Evolutionary conservation across 2,329 filamentous ascomycete genomes (phyloP).

Genomic region (Pyrenophora tritici-repentis): DNA sequence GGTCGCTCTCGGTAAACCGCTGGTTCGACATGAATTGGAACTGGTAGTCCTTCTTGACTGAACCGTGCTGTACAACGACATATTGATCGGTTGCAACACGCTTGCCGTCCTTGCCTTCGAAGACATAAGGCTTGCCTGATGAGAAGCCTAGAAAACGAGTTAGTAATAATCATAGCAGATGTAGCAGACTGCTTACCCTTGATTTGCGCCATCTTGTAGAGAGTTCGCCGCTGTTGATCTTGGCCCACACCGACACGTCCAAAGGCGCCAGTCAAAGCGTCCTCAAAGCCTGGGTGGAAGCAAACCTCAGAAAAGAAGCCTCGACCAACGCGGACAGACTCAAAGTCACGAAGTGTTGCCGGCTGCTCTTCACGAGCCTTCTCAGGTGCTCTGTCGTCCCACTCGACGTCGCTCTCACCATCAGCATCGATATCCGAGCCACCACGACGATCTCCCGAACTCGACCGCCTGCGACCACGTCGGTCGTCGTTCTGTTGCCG

Average conservation of each 20-base stretch:
- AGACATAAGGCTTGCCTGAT: constrained; percentile 79
- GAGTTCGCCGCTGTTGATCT: constrained; percentile 72
- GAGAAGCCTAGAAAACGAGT: constrained; percentile 65
- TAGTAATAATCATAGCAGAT: constrained; percentile 20
- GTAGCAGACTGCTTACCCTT: constrained; percentile 64
- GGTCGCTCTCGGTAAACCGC: constrained; percentile 82
- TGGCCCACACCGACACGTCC: constrained; percentile 82
- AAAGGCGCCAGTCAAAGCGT: constrained; percentile 81
- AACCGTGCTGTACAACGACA: constrained; percentile 78
- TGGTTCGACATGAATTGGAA: constrained; percentile 90
- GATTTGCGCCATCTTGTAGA: constrained; percentile 87
- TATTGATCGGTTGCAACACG: constrained; percentile 86
- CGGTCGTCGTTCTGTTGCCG: constrained; percentile 56
- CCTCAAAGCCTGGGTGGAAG: constrained; percentile 89
- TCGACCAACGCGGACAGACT: constrained; percentile 81
- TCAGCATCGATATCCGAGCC: constrained; percentile 66
- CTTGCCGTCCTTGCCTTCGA: constrained; percentile 75
- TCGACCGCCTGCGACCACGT: constrained; percentile 52
- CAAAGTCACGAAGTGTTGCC: constrained; percentile 77
- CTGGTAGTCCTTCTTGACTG: constrained; percentile 81
- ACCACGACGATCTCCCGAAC: constrained; percentile 46
- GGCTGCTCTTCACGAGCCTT: constrained; percentile 67
- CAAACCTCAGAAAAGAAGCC: constrained; percentile 88
- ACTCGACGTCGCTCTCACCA: constrained; percentile 77
- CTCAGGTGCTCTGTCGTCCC: constrained; percentile 63